Conservation (phyloP, 164 flowering plant genomes). For the Nymphaea thermarum region DNA sequence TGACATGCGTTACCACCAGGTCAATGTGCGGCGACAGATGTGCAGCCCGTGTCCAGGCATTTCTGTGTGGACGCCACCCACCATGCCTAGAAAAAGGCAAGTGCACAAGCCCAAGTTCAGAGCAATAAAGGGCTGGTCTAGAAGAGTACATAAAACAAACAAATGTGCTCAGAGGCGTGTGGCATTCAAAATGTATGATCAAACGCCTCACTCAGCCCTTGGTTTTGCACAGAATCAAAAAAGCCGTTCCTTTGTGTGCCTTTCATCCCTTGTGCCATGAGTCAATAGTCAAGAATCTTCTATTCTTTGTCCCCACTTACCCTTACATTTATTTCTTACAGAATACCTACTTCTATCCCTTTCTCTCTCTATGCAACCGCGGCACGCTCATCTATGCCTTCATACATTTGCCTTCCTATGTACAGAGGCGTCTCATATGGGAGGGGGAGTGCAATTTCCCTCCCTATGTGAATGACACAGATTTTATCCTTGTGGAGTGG, state of each 20-base stretch:
- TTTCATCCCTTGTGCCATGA: neutral
- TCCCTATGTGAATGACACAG: neutral
- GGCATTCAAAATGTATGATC: neutral
- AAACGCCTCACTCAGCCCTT: neutral
- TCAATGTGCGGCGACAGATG: neutral
- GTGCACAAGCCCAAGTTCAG: neutral
- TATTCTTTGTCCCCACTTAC: neutral
- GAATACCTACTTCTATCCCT: neutral
- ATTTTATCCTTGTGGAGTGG: slow-evolving; percentile 1
- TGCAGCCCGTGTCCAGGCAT: neutral
- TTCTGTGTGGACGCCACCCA: neutral
- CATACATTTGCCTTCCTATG: neutral
- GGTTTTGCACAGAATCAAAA: neutral
- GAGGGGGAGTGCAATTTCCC: neutral
- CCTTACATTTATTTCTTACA: neutral
- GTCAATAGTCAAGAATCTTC: neutral
- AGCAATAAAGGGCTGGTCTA: neutral
- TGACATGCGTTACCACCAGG: neutral
- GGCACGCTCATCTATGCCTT: neutral
- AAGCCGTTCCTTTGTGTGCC: neutral
- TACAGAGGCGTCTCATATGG: neutral
- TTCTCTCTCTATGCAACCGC: slow-evolving; percentile 1
- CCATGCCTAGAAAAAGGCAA: neutral
- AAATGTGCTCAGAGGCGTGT: neutral
- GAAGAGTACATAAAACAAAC: neutral